Evolutionary conservation across 140 eudicot genomes (phyloP).

Genomic region (Oenanthe javanica): DNA sequence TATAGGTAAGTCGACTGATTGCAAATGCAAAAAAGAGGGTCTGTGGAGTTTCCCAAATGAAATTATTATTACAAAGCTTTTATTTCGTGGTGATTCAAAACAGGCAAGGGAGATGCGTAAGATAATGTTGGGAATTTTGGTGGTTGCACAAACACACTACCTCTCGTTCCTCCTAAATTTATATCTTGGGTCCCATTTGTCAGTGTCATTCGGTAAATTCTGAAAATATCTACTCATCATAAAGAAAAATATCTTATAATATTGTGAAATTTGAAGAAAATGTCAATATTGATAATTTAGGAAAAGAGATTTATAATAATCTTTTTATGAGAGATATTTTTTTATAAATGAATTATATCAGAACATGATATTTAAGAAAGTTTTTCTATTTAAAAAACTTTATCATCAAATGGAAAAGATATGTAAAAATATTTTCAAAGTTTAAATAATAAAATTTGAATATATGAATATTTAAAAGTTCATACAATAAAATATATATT

Average conservation of each 20-base stretch:
- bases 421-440: too few species aligned
- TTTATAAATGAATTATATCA: too few species aligned
- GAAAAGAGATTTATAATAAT: too few species aligned
- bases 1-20: background rate
- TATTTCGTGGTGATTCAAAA: background rate
- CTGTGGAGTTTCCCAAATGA: background rate
- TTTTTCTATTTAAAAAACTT: too few species aligned
- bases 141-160: constrained; percentile 3
- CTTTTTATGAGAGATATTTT: too few species aligned
- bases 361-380: too few species aligned
- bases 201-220: background rate
- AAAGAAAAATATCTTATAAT: background rate
- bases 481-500: too few species aligned
- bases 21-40: background rate
- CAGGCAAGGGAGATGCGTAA: background rate
- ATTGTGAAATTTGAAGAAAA: too few species aligned
- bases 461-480: too few species aligned
- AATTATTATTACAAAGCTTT: background rate
- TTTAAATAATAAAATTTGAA: too few species aligned
- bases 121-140: constrained; percentile 10
- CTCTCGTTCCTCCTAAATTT: background rate
- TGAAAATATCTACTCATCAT: background rate
- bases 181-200: background rate
- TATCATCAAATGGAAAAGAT: too few species aligned
- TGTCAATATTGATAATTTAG: too few species aligned